Percentiles rank a stretch among this genome's conserved stretches.
Evolutionary conservation across 176 grass and related monocot species (phyloP).

Genomic region (Tillandsia leiboldiana): DNA sequence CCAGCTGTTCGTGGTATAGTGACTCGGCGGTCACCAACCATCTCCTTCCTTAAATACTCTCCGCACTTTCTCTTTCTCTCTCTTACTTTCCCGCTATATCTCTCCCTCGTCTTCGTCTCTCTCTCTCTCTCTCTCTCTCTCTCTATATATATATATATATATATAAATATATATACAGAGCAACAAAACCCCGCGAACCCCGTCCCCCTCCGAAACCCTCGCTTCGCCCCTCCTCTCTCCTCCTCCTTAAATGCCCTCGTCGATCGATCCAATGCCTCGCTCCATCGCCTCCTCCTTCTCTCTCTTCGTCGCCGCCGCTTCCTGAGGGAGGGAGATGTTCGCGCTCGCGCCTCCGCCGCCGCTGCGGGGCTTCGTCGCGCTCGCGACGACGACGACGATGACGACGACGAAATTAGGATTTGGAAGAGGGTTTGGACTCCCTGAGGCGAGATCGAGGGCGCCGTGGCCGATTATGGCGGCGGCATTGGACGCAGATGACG

Average conservation of each 20-base stretch:
- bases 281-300: not conserved
- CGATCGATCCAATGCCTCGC: not conserved
- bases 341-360: not conserved
- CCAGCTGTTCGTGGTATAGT: too few species aligned
- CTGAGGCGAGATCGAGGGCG: not conserved
- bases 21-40: too few species aligned
- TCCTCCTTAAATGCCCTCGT: not conserved
- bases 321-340: not conserved
- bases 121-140: too few species aligned
- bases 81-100: too few species aligned
- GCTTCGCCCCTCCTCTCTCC: not conserved
- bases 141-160: too few species aligned
- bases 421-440: not conserved
- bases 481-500: not conserved
- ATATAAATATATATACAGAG: not conserved
- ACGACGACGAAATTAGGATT: not conserved
- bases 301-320: not conserved
- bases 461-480: not conserved
- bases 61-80: too few species aligned
- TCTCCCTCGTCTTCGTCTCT: too few species aligned
- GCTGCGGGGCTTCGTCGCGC: not conserved
- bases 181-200: not conserved
- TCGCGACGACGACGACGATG: not conserved
- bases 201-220: not conserved
- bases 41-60: too few species aligned